phyloP scores from a whole-genome alignment of 164 flowering plant genomes.

The Pachysandra terminalis region DNA sequence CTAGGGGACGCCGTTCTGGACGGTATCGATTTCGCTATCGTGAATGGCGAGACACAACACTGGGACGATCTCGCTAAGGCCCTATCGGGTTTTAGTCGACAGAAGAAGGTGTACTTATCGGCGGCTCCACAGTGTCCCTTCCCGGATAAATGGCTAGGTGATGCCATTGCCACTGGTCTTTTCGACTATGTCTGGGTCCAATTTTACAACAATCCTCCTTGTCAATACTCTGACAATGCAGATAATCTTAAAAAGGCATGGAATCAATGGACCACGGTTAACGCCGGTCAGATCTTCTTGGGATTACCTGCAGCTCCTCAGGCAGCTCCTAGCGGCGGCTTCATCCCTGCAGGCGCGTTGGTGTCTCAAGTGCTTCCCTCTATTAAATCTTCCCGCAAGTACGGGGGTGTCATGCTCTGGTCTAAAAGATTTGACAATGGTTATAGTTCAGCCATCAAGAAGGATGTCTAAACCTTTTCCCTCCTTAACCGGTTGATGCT shows the following conservation, averaged over 20 bases:
- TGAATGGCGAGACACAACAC: not conserved
- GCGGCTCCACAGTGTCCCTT: slow-evolving; percentile 30
- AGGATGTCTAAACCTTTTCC: slow-evolving; percentile 10
- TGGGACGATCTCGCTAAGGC: slow-evolving; percentile 23
- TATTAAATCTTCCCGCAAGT: slow-evolving; percentile 19
- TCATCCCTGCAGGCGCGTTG: slow-evolving; percentile 15
- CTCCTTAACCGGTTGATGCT: no score
- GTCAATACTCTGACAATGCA: slow-evolving; percentile 4
- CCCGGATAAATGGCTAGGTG: slow-evolving; percentile 19
- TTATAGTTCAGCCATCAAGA: slow-evolving; percentile 18
- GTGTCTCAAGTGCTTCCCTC: slow-evolving; percentile 20
- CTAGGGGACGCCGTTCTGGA: slow-evolving; percentile 25
- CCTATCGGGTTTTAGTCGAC: slow-evolving; percentile 5
- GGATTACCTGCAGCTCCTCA: slow-evolving; percentile 20
- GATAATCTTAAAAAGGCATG: slow-evolving; percentile 11
- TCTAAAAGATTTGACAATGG: slow-evolving; percentile 18
- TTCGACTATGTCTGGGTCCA: slow-evolving; percentile 39
- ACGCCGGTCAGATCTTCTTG: slow-evolving; percentile 18
- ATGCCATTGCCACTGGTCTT: slow-evolving; percentile 23
- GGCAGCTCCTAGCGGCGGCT: slow-evolving; percentile 19
- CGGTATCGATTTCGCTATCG: slow-evolving; percentile 30
- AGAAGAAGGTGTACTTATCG: slow-evolving; percentile 20
- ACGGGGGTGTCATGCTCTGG: slow-evolving; percentile 33
- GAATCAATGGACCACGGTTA: slow-evolving; percentile 19
- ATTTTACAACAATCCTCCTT: slow-evolving; percentile 22